Conservation (phyloP, 2,329 filamentous ascomycete species). For the Curvularia spicifera region DNA sequence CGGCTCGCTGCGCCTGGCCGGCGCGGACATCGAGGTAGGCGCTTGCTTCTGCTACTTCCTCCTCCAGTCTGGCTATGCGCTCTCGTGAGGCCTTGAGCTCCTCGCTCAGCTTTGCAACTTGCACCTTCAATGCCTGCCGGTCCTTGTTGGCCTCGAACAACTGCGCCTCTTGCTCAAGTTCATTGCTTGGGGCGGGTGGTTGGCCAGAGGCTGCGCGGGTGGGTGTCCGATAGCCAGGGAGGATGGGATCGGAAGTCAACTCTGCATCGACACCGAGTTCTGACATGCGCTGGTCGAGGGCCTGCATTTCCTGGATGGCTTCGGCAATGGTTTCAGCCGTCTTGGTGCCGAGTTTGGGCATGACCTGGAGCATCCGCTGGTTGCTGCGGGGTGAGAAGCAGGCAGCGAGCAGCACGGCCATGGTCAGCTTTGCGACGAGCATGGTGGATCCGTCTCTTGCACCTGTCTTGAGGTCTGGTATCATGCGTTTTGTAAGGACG, state of each 20-base stretch:
- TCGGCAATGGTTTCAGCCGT: slow-evolving; percentile 49
- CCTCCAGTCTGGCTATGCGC: slow-evolving; percentile 55
- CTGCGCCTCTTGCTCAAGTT: slow-evolving; percentile 58
- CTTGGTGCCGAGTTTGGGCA: slow-evolving; percentile 47
- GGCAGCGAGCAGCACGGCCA: slow-evolving; percentile 56
- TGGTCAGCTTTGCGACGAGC: slow-evolving; percentile 53
- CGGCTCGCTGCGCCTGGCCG: slow-evolving; percentile 44
- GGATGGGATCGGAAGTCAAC: slow-evolving; percentile 41
- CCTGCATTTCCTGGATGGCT: slow-evolving; percentile 51
- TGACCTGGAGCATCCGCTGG: slow-evolving; percentile 54
- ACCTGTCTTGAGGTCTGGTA: slow-evolving; percentile 58
- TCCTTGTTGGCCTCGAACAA: slow-evolving; percentile 57
- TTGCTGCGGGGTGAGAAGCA: slow-evolving; percentile 58
- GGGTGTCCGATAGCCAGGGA: slow-evolving; percentile 44
- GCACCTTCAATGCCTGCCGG: slow-evolving; percentile 52
- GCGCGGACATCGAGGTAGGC: slow-evolving; percentile 54
- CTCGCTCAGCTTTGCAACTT: slow-evolving; percentile 49
- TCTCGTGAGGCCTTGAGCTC: slow-evolving; percentile 53
- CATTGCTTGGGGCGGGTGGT: slow-evolving; percentile 40
- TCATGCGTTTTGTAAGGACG: slow-evolving; percentile 48
- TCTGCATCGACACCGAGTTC: slow-evolving; percentile 46
- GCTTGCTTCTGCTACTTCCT: slow-evolving; percentile 56
- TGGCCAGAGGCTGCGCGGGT: slow-evolving; percentile 41
- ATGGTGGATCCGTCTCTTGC: slow-evolving; percentile 54
- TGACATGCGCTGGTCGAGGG: slow-evolving; percentile 45